A percentile compares a stretch with the other conserved stretches of the same genome.
Conservation (phyloP, 371 early-diverging fungal species). For the Cokeromyces recurvatus region DNA sequence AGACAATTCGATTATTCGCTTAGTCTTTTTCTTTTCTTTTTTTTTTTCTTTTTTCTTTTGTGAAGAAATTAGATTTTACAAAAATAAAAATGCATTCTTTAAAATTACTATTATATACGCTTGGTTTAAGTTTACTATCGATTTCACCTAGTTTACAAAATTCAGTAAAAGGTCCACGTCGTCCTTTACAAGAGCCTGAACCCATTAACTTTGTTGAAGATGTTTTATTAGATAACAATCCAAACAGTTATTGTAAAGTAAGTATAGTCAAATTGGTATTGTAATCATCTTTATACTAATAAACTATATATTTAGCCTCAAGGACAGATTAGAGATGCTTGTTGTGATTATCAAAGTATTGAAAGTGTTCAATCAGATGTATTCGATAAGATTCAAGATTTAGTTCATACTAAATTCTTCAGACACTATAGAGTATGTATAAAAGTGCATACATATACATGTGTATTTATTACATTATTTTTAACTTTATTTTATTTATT, state of each 20-base stretch:
- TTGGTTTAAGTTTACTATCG: too few relatives aligned
- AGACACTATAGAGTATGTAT: constrained; percentile 75
- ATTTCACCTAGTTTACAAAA: constrained; percentile 11
- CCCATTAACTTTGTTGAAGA: constrained; percentile 34
- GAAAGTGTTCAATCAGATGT: constrained; percentile 72
- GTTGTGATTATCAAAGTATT: constrained; percentile 80
- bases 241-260: constrained; percentile 45
- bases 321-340: constrained; percentile 75
- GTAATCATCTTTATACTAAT: too few relatives aligned
- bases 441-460: background rate
- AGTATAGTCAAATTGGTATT: too few relatives aligned
- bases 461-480: background rate
- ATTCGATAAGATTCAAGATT: constrained; percentile 55
- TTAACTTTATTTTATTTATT: too few relatives aligned
- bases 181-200: constrained; percentile 23
- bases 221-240: constrained; percentile 16
- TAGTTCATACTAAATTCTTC: constrained; percentile 83
- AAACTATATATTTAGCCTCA: constrained; percentile 41
- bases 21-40: too few relatives aligned
- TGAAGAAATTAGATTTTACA: too few relatives aligned
- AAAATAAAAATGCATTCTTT: too few relatives aligned
- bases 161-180: constrained; percentile 12
- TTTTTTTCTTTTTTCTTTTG: too few relatives aligned
- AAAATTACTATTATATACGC: too few relatives aligned
- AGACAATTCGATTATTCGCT: too few relatives aligned